A percentile compares a stretch with the other conserved stretches of the same genome.
Evolutionary conservation across 805 yeast genomes (phyloP).

Genomic region (Monosporozyma solicola): DNA sequence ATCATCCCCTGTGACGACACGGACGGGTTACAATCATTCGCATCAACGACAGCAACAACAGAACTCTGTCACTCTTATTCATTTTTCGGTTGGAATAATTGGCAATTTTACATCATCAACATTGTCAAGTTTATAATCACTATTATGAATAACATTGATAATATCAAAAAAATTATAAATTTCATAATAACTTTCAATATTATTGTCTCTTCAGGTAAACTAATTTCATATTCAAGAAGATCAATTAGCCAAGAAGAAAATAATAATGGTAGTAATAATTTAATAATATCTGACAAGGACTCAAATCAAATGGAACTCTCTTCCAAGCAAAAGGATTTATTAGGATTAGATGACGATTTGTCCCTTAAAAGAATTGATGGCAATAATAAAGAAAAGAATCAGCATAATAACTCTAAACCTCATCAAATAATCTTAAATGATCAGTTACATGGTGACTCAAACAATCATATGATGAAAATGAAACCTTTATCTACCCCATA

Average conservation of each 20-base stretch:
- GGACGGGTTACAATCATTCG: not conserved
- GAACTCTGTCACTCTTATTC: not conserved
- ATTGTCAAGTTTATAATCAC: conserved; percentile 1
- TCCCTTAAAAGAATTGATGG: not conserved
- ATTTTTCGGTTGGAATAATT: not conserved
- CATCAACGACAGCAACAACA: not conserved
- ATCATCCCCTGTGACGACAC: not conserved
- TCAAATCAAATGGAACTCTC: conserved; percentile 11
- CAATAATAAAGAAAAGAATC: not conserved
- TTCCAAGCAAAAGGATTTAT: conserved; percentile 27
- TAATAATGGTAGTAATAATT: conserved; percentile 19
- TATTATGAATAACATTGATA: conserved; percentile 14
- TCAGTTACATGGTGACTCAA: not conserved
- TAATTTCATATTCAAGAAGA: conserved; percentile 25
- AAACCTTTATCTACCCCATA: conserved; percentile 14
- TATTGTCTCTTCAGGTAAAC: conserved; percentile 22
- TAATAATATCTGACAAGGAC: not conserved
- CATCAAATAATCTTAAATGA: conserved; percentile 8
- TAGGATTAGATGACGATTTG: conserved; percentile 23
- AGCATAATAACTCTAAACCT: conserved; percentile 7
- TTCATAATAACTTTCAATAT: conserved; percentile 27
- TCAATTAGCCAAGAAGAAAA: not conserved
- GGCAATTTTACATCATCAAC: not conserved
- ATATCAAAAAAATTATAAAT: conserved; percentile 10
- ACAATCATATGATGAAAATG: not conserved